Evolutionary conservation across 345 rosid species (phyloP), one percentile per base, ranked within the genome.

Genomic region (Camelina hispida): DNA sequence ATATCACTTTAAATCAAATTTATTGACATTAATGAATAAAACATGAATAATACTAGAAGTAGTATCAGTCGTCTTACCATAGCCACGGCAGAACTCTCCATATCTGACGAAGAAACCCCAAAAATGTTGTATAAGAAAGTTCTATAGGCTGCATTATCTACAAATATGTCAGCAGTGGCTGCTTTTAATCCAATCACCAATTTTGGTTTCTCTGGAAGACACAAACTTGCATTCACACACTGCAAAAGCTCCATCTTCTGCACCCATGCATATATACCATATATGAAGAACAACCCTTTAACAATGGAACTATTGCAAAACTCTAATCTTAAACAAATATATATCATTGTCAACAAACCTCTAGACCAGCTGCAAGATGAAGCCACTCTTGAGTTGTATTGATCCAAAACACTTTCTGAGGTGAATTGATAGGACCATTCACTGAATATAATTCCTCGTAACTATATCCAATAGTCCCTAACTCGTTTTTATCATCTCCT

Each of bases 31-130:
- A 34, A 32, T 44, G 25, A 9, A 9, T 40, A 6, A 9, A 12
- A 23, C 1, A 25, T 16, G 15, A 18, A 6, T 66, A 47, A 15
- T 8, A 9, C 28, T 25, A 25, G 28, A 25, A 25, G 28, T 25
- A 25, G 1, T 38, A 47, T 54, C 51, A 46, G 9, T 46, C 18
- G 9, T 46, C 18, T 59, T 75, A 77, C 88, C 88, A 81, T 85
- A 12, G 78, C 87, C 35, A 83, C 87, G 22, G 87, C 87, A 76
- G 82, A 71, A 58, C 84, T 84, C 82, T 85, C 92, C 86, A 79
- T 84, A 9, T 87, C 88, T 0, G 75, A 68, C 1, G 89, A 81
- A 28, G 88, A 83, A 69, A 84, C 88, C 28, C 67, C 53, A 37
- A 84, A 84, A 25, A 54, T 60, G 34, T 73, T 17, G 59, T 53